These are phyloP conservation scores for Melaleuca quinquenervia DNA, from an alignment of 345 rosid genomes.

Conservation along the genomic window DNA sequence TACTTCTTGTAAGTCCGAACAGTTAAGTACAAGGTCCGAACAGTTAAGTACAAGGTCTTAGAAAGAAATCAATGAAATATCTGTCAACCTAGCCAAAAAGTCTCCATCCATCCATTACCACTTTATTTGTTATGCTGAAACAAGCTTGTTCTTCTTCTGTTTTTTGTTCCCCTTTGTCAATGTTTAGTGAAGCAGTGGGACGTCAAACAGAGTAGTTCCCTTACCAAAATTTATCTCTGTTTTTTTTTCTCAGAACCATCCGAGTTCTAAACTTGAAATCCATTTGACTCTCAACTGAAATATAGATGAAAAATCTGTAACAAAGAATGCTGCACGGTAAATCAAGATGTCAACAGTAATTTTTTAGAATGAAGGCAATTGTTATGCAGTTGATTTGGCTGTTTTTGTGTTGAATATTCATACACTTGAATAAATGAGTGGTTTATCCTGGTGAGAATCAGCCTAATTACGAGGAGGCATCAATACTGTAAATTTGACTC, in stretches of 20 bases:
- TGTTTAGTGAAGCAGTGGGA: background rate
- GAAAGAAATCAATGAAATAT: background rate
- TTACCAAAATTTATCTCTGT: background rate
- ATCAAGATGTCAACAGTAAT: background rate
- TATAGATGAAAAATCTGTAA: background rate
- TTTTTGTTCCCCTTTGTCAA: background rate
- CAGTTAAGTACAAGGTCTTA: background rate
- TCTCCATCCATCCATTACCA: background rate
- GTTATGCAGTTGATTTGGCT: background rate
- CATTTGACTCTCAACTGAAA: background rate
- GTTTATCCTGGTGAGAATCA: background rate
- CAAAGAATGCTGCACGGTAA: background rate
- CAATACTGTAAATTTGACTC: background rate
- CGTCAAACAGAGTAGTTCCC: background rate
- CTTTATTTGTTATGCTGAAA: background rate
- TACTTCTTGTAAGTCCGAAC: background rate
- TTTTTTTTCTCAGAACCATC: background rate
- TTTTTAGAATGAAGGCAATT: background rate
- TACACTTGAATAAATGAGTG: background rate
- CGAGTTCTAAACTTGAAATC: background rate
- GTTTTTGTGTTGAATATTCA: background rate
- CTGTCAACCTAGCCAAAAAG: background rate
- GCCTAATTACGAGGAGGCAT: background rate
- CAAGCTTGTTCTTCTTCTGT: background rate
- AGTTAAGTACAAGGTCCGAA: background rate